phyloP scores from a whole-genome alignment of 2,329 filamentous ascomycete species.

The Lasiodiplodia sp. region DNA sequence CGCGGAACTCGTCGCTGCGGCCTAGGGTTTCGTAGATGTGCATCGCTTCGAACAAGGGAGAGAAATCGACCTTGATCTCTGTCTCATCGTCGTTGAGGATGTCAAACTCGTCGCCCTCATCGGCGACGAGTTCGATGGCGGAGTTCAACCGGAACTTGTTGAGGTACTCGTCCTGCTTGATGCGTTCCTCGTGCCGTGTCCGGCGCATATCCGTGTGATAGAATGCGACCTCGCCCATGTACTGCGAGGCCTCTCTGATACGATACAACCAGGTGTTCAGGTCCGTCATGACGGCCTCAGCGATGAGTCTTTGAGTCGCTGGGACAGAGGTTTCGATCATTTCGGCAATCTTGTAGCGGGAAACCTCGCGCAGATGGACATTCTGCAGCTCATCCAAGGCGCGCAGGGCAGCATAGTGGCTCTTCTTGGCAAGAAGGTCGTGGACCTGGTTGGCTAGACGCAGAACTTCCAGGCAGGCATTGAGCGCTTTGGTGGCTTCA shows the following conservation, averaged over 20 bases:
- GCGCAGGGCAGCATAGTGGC: constrained; percentile 92
- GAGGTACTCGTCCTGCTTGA: constrained; percentile 77
- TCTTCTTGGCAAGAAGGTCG: constrained; percentile 89
- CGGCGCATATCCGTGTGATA: constrained; percentile 92
- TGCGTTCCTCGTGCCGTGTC: constrained; percentile 80
- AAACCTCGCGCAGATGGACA: constrained; percentile 92
- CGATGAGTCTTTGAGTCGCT: constrained; percentile 88
- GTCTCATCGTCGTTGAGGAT: constrained; percentile 84
- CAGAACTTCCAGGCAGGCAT: constrained; percentile 90
- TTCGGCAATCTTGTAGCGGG: constrained; percentile 92
- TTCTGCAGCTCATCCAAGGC: constrained; percentile 95
- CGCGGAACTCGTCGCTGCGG: constrained; percentile 87
- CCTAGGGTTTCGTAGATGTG: constrained; percentile 96
- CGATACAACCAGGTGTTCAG: constrained; percentile 96
- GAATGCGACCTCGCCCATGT: constrained; percentile 93
- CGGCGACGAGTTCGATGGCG: constrained; percentile 91
- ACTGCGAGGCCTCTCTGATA: constrained; percentile 95
- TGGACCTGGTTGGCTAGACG: constrained; percentile 94
- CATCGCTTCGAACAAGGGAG: constrained; percentile 89
- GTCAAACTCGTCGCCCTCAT: constrained; percentile 95
- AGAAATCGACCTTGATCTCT: constrained; percentile 92
- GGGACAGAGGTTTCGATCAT: constrained; percentile 97
- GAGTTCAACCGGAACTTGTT: constrained; percentile 91
- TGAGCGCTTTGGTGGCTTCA: constrained; percentile 85
- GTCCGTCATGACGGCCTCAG: constrained; percentile 95